Evolutionary conservation across 2,329 filamentous ascomycete species (phyloP), one percentile per base, ranked within the genome.

Genomic region (Fusarium brachygibbosum): DNA sequence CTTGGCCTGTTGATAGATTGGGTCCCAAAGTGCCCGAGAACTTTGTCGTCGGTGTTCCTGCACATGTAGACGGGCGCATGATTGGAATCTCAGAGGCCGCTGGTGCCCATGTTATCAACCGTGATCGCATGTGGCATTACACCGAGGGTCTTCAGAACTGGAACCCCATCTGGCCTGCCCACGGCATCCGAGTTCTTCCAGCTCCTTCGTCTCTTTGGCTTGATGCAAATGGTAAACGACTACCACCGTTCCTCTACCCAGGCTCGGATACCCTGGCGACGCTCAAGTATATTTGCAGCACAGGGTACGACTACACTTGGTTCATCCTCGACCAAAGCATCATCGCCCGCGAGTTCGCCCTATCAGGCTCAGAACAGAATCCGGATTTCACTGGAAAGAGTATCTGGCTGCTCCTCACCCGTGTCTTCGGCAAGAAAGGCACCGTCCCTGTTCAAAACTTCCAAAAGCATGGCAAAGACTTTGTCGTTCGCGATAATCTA

Each of bases 41-140:
- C 64, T 88, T 90, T 66, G 86, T 90, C 41, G 75, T 88, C 16
- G 88, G 88, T 10, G 88, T 90, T 4, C 88, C 88, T 0, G 86
- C 86, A 0, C 87, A 90, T 67, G 88, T 90, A n/a, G 88, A 90
- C 67, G 88, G 88, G 3, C 84, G 87, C 53, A 89, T 89, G 86
- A 84, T 90, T 44, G 83, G 79, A 35, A 88, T 90, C 51, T 76
- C 86, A 3, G 83, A 88, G 74, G 54, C 72, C 1, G 82, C 80
- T 2, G 88, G 88, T 11, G 88, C 85, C 2, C 79, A 82, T 59
- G 72, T 89, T 62, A 81, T 90, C 79, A 90, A 90, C 76, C 82
- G 84, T 49, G 88, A 90, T 71, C 80, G 88, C 42, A 89, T 90
- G 87, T 90, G 88, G 88, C 87, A 90, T 75, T 90, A 90, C 73